Evolutionary conservation across 257 asterid genomes (phyloP).

Genomic region (Dorcoceras hygrometricum): DNA sequence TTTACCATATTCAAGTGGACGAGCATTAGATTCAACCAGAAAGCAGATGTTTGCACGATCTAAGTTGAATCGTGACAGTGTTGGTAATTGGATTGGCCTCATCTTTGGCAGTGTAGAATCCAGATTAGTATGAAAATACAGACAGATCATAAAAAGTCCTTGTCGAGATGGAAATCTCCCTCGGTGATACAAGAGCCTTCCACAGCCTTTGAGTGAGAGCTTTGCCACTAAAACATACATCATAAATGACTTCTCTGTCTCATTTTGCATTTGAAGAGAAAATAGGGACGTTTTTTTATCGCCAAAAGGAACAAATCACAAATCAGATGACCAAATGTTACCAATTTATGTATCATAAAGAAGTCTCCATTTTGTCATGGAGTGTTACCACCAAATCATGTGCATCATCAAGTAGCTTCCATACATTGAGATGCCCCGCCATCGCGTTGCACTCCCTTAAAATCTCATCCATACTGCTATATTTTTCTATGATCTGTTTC

Average conservation of each 20-base stretch:
- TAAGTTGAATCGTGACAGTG: neutral
- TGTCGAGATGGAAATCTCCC: neutral
- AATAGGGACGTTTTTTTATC: neutral
- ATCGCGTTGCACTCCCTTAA: constrained; percentile 81
- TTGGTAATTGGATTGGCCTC: neutral
- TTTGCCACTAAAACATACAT: neutral
- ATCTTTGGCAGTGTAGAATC: neutral
- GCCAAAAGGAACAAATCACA: neutral
- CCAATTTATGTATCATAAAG: constrained; percentile 23
- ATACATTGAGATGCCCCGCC: constrained; percentile 86
- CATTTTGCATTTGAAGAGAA: neutral
- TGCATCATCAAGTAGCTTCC: constrained; percentile 91
- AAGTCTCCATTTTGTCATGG: constrained; percentile 66
- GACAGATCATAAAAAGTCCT: neutral
- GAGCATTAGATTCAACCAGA: neutral
- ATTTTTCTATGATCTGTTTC: constrained; percentile 79
- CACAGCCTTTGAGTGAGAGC: neutral
- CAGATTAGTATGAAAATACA: neutral
- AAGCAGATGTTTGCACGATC: neutral
- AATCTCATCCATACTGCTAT: constrained; percentile 90
- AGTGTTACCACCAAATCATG: constrained; percentile 79
- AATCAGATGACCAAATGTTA: neutral
- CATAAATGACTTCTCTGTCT: neutral
- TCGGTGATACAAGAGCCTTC: neutral
- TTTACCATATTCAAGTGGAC: too few relatives aligned